phyloP scores from a whole-genome alignment of 208 protist genomes.

The Trypanosoma congolense region DNA sequence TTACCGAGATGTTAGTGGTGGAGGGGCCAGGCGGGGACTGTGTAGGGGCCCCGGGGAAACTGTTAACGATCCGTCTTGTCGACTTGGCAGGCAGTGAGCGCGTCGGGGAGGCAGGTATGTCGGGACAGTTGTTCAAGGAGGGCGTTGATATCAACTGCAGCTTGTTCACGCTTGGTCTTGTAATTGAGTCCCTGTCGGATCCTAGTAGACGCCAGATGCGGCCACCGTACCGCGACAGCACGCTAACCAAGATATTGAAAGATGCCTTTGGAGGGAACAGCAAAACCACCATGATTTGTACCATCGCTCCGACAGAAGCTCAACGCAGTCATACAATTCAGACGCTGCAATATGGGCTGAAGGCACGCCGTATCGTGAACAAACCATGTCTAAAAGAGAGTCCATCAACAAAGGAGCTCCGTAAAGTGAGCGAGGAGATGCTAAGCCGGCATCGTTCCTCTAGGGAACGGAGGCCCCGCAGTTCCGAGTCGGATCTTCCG shows the following conservation, averaged over 20 bases:
- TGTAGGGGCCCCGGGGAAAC: constrained; percentile 60
- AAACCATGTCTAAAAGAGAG: constrained; percentile 72
- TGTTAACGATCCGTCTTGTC: constrained; percentile 69
- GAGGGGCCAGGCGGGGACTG: constrained; percentile 41
- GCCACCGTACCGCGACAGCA: constrained; percentile 82
- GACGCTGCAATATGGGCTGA: constrained; percentile 81
- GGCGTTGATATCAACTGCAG: constrained; percentile 80
- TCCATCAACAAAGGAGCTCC: constrained; percentile 68
- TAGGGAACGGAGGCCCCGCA: constrained; percentile 35
- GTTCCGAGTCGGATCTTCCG: constrained; percentile 32
- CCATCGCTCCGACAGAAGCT: constrained; percentile 58
- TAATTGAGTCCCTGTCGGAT: constrained; percentile 81
- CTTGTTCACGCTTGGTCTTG: constrained; percentile 80
- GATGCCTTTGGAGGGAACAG: constrained; percentile 88
- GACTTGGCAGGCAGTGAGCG: constrained; percentile 87
- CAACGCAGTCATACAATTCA: constrained; percentile 64
- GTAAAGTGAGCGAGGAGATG: constrained; percentile 66
- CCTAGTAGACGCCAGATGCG: constrained; percentile 49
- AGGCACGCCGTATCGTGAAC: constrained; percentile 74
- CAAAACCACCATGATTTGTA: constrained; percentile 88
- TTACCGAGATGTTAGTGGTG: constrained; percentile 68
- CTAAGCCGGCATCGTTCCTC: constrained; percentile 42
- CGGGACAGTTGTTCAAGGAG: constrained; percentile 79
- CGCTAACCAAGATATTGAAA: constrained; percentile 81
- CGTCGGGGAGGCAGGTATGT: constrained; percentile 67